Evolutionary conservation across 352 stramenopile genomes (phyloP), one percentile per base, ranked within the genome.

Genomic region (Saprolegnia parasitica): DNA sequence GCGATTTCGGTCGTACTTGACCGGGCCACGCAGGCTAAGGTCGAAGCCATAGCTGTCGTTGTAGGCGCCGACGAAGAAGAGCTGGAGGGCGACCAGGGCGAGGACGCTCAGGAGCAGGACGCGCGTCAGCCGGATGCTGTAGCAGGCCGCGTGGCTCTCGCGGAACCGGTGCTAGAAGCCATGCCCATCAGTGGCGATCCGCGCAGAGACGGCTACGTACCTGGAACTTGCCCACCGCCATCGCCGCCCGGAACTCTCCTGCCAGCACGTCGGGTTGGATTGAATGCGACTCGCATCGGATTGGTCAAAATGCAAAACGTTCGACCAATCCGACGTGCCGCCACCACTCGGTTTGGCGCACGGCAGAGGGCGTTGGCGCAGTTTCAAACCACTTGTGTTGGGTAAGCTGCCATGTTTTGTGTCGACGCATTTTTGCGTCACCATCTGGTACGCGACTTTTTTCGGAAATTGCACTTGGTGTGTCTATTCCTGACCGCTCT

Each of bases 181-280:
- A 35, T 35, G 35, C 3, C 35, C n/a, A 60, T 60, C 13, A 60
- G 52, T 9, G 24, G 24, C 35, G 3, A n/a, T 8, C 13, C 4
- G 3, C 3, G 3, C 42, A 35, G 52, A 26, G 11, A 8, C 13
- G 35, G 35, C 35, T 21, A 16, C 13, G 52, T 60, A 60, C 52
- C 52, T 60, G 24, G 52, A 60, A 60, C 52, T 60, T 60, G 52
- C 11, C n/a, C 13, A n/a, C 35, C 11, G 52, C 52, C 52, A 60
- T 60, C 52, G 24, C 13, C 52, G 52, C 24, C 24, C 35, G 11
- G 13, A 20, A 60, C 11, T 15, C 11, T 21, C 52, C 11, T 21
- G 11, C 13, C 42, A 49, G 42, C 42, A 15, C 42, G 11, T 49
- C 42, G 42, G 42, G 42, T 49, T 49, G 42, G 42, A 49, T 49